These are phyloP conservation scores for Ilex paraguariensis DNA, from an alignment of 305 asterid genomes.

Conservation along the genomic window DNA sequence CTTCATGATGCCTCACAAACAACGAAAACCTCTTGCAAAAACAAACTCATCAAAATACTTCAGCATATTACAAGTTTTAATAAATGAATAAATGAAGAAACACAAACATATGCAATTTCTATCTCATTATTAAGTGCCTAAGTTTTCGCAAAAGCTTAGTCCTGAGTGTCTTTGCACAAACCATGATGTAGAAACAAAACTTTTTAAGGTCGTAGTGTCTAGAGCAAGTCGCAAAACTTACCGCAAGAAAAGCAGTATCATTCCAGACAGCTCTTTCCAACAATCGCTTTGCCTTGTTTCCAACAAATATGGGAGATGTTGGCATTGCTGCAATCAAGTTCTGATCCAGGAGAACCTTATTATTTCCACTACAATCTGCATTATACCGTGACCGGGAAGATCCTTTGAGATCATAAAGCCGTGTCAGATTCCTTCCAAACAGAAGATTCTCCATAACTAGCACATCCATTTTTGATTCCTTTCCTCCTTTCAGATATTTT, in stretches of 20 bases:
- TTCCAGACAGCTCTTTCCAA: constrained; percentile 92
- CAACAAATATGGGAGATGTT: constrained; percentile 80
- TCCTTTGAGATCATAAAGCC: constrained; percentile 86
- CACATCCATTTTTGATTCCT: constrained; percentile 73
- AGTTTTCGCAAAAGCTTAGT: no score
- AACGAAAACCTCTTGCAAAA: background rate
- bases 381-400: constrained; percentile 73
- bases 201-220: no score
- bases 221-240: constrained; percentile 30
- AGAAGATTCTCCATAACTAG: constrained; percentile 88
- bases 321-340: constrained; percentile 92
- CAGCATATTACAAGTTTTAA: background rate
- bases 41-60: background rate
- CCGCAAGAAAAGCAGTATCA: constrained; percentile 78
- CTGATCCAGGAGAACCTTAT: constrained; percentile 78
- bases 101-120: no score
- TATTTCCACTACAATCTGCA: constrained; percentile 72
- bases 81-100: no score
- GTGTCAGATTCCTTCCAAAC: constrained; percentile 59
- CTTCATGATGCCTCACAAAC: background rate
- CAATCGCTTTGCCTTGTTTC: constrained; percentile 63
- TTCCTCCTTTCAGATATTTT: constrained; percentile 72
- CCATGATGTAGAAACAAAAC: background rate
- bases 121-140: no score
- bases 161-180: no score